phyloP scores from a whole-genome alignment of 192 early-diverging fungal genomes.

The Piromyces sp. region DNA sequence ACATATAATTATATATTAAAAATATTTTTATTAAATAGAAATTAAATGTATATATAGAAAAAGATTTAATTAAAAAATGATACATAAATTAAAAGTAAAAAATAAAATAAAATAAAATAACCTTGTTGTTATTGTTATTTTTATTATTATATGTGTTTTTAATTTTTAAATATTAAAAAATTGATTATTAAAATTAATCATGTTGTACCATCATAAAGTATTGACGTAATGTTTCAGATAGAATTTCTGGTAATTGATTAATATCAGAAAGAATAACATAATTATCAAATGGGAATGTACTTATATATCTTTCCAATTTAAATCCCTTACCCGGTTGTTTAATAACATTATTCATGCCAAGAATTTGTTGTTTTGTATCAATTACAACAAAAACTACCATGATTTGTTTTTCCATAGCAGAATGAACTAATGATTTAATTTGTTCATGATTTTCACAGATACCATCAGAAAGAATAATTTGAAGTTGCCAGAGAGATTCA shows the following conservation, averaged over 20 bases:
- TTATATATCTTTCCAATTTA: slow-evolving; percentile 43
- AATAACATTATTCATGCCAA: background rate
- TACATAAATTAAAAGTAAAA: no score
- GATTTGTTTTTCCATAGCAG: slow-evolving; percentile 63
- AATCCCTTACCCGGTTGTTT: slow-evolving; percentile 1
- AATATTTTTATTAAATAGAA: no score
- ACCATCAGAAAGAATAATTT: slow-evolving; percentile 91
- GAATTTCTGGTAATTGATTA: slow-evolving; percentile 65
- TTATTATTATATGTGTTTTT: no score
- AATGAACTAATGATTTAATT: slow-evolving; percentile 61
- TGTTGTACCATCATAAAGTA: slow-evolving; percentile 72
- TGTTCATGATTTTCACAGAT: slow-evolving; percentile 86
- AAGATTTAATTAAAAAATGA: no score
- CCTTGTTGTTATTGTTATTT: no score
- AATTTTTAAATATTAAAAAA: no score
- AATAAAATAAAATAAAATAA: no score
- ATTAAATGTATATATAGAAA: no score
- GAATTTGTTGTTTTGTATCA: slow-evolving; percentile 46
- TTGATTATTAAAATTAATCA: slow-evolving; percentile 7
- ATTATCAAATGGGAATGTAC: slow-evolving; percentile 96
- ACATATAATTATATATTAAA: background rate
- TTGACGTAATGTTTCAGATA: slow-evolving; percentile 87
- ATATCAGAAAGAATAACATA: slow-evolving; percentile 83
- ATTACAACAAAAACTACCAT: slow-evolving; percentile 94
- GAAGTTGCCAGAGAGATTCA: slow-evolving; percentile 72